Percentiles rank a stretch among this genome's conserved stretches.
phyloP scores from a whole-genome alignment of 139 green algal species.

The Gonium pectorale region DNA sequence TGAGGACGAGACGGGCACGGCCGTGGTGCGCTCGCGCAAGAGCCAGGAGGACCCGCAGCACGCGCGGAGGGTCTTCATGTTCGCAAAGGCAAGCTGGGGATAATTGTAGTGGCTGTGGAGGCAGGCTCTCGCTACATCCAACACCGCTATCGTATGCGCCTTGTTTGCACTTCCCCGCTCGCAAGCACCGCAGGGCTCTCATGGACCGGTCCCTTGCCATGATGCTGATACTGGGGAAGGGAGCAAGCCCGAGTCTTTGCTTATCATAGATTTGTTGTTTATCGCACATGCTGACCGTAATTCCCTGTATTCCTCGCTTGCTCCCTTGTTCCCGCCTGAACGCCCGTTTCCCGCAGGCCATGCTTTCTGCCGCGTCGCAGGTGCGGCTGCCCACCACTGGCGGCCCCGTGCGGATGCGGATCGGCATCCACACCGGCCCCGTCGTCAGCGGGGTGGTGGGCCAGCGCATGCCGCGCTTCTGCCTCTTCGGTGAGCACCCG shows the following conservation, averaged over 20 bases:
- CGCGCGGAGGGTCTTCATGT: not conserved
- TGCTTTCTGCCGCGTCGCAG: not conserved
- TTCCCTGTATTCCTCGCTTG: too few relatives aligned
- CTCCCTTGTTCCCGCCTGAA: not conserved
- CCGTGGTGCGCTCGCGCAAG: not conserved
- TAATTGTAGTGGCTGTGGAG: too few relatives aligned
- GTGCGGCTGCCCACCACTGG: conserved; percentile 5
- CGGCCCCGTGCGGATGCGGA: not conserved
- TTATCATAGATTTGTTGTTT: too few relatives aligned
- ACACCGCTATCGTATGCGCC: too few relatives aligned
- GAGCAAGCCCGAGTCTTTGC: too few relatives aligned
- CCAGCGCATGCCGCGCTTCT: conserved; percentile 11
- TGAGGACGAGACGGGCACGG: not conserved
- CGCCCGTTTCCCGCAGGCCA: not conserved
- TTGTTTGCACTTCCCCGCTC: too few relatives aligned
- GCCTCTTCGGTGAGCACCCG: not conserved
- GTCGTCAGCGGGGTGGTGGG: not conserved
- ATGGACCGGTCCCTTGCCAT: too few relatives aligned
- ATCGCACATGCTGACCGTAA: too few relatives aligned
- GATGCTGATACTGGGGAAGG: too few relatives aligned
- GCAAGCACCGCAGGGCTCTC: too few relatives aligned
- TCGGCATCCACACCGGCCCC: not conserved
- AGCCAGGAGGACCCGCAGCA: not conserved
- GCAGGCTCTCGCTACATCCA: too few relatives aligned
- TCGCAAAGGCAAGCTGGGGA: not conserved